Percentiles rank a stretch among this genome's conserved stretches.
phyloP scores from a whole-genome alignment of 169 alveolate species.

The Cryptosporidium xiaoi region DNA sequence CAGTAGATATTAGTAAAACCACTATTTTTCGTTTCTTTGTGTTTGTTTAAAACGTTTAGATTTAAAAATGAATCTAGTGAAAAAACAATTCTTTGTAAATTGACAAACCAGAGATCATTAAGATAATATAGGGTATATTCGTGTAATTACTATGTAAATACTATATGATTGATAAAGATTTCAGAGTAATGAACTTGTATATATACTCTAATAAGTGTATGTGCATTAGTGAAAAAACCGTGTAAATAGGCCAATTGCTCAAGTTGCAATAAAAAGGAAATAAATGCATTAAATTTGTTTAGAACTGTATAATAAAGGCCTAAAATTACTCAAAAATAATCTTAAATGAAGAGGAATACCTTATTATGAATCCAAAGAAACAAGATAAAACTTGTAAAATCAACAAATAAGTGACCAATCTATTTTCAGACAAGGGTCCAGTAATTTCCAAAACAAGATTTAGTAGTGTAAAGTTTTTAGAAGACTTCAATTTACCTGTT shows the following conservation, averaged over 20 bases:
- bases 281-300: not conserved
- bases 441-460: conserved; percentile 85
- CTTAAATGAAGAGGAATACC: conserved; percentile 78
- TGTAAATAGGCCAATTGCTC: not conserved
- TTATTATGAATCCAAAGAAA: conserved; percentile 83
- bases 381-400: conserved; percentile 85
- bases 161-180: too few relatives aligned
- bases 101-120: too few relatives aligned
- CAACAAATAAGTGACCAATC: conserved; percentile 81
- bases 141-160: too few relatives aligned
- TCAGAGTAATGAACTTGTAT: too few relatives aligned
- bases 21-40: too few relatives aligned
- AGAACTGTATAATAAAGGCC: not conserved
- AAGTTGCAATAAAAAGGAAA: not conserved
- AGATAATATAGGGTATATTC: too few relatives aligned
- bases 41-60: too few relatives aligned
- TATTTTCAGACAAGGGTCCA: conserved; percentile 91
- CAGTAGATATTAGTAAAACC: not conserved
- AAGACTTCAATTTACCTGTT: conserved; percentile 85
- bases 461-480: conserved; percentile 88
- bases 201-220: too few relatives aligned
- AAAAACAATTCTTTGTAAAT: too few relatives aligned
- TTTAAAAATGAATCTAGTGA: too few relatives aligned
- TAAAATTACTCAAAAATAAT: conserved; percentile 18
- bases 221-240: too few relatives aligned